Evolutionary conservation across 345 rosid species (phyloP).

Genomic region (Citrus cavaleriei): DNA sequence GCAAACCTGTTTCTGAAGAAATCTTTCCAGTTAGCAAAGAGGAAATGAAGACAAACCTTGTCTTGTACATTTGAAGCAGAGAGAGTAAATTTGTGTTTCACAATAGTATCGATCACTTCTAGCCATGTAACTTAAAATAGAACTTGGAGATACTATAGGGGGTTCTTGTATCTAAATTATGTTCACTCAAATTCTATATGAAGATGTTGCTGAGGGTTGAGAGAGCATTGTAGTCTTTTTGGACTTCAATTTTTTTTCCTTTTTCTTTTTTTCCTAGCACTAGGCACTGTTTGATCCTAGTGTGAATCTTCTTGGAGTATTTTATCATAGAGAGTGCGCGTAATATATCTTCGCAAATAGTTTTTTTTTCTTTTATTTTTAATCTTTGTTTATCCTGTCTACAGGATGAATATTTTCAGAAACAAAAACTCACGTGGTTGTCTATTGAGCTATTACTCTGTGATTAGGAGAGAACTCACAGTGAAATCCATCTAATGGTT

Average conservation of each 20-base stretch:
- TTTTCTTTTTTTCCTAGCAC: slow-evolving; percentile 1
- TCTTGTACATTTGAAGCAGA: not conserved
- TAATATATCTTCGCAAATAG: not conserved
- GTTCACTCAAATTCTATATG: slow-evolving; percentile 2
- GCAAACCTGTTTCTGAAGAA: slow-evolving; percentile 68
- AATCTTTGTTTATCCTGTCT: not conserved
- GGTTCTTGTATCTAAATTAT: not conserved
- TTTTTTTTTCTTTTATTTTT: not conserved
- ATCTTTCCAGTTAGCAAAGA: slow-evolving; percentile 65
- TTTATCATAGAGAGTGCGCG: not conserved
- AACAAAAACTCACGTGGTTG: not conserved
- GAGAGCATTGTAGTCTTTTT: slow-evolving; percentile 13
- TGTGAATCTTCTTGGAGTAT: not conserved
- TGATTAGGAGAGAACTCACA: not conserved
- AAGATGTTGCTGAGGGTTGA: slow-evolving; percentile 13
- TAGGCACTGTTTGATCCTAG: slow-evolving; percentile 13
- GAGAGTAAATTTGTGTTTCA: slow-evolving; percentile 2
- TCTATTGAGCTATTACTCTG: not conserved
- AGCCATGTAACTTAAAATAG: not conserved
- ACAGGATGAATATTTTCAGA: not conserved
- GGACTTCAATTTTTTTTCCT: not conserved
- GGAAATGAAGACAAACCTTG: slow-evolving; percentile 30
- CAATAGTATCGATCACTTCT: slow-evolving; percentile 1
- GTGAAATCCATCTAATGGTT: not conserved
- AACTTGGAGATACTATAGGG: not conserved